Base-by-base conservation (phyloP, 805 yeast genomes). In the Metschnikowia koreensis region DNA sequence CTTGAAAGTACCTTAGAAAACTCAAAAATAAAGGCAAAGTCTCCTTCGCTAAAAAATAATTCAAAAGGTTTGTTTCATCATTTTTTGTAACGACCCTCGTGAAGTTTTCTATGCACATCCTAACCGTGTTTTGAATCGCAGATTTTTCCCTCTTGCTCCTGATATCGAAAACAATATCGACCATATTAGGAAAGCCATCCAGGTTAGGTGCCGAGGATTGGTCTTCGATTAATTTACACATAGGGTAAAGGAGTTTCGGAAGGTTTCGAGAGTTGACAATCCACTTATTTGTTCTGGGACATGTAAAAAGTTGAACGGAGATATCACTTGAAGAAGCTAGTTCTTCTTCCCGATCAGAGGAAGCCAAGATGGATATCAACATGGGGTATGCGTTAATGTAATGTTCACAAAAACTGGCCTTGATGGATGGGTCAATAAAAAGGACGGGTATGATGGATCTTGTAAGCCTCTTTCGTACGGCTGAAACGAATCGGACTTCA, bases 401-500 rank as follows among this genome's bases (percentile, higher is more conserved):
- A 52, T 85, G 89, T 13, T 67, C 62, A 16, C 84, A 73, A 50
- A 85, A 81, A 12, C 66, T 54, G 0, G 70, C 66, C 58, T 87
- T 85, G 54, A 68, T 74, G 0, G 64, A 61, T 3, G 74, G 55
- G 41, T 82, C 81, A 0, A 84, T 74, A 1, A 87, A 73, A 28
- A 86, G 64, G 0, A 82, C 73, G 0, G 90, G 83, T 9, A 85
- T 69, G 3, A 86, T 56, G 1, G 82, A 62, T 28, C 74, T 69
- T 44, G 80, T 77, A 15, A 87, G 49, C 7, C 64, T 63, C 41
- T 71, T 74, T 61, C 94, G 75, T 7, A 79, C 60, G 4, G 60
- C 57, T 51, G 84, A 83, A 69, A 83, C 74, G 34, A 78, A 77
- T 56, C 94, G 73, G 38, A 81, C 73, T 54, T 87, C 88, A 52